Evolutionary conservation across 1,284 basidiomycete species (phyloP).

Genomic region (Thecaphora frezii): DNA sequence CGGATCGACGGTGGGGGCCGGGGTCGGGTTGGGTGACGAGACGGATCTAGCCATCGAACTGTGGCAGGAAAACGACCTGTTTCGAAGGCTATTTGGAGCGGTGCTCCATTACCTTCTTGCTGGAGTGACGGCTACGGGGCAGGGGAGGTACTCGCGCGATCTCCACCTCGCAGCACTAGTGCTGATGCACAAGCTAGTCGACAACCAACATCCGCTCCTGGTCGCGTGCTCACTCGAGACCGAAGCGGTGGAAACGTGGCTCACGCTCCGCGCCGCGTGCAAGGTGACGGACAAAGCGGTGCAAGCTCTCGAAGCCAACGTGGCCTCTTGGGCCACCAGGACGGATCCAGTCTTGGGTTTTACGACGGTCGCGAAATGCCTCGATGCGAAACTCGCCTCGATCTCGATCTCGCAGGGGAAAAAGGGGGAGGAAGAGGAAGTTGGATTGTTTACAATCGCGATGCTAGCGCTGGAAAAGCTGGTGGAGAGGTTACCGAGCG

Average conservation of each 20-base stretch:
- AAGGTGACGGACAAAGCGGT: too few species aligned
- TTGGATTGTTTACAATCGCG: not conserved
- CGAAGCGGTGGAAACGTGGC: conserved; percentile 16
- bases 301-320: too few species aligned
- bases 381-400: too few species aligned
- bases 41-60: not conserved
- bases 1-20: not conserved
- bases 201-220: conserved; percentile 39
- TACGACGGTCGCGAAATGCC: too few species aligned
- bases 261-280: conserved; percentile 4
- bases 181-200: conserved; percentile 33
- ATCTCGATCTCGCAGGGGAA: too few species aligned
- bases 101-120: conserved; percentile 12
- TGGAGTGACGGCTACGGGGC: too few species aligned
- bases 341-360: too few species aligned
- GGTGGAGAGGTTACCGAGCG: conserved; percentile 25
- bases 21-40: not conserved
- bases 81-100: conserved; percentile 9
- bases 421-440: not conserved
- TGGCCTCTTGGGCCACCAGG: too few species aligned
- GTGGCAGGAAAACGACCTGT: conserved; percentile 31
- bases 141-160: conserved; percentile 5
- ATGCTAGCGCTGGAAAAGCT: conserved; percentile 10
- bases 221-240: conserved; percentile 10
- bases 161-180: conserved; percentile 30